Evolutionary conservation across 2,329 filamentous ascomycete species (phyloP).

Genomic region (Xylaria sp.): DNA sequence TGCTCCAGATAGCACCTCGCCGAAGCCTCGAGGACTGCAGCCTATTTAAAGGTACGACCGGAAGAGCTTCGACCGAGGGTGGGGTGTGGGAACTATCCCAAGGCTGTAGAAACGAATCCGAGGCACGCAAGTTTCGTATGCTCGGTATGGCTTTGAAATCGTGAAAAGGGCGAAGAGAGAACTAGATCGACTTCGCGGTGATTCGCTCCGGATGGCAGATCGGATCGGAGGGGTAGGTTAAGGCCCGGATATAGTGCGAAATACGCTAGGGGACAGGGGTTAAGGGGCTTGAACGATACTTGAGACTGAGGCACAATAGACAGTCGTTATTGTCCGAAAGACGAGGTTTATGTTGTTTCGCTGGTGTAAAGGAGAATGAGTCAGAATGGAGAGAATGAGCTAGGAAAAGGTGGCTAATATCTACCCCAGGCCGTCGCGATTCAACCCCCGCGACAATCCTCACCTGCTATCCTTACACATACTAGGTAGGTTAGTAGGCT

Average conservation of each 20-base stretch:
- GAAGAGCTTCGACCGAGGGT: constrained; percentile 50
- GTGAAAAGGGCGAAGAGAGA: not conserved
- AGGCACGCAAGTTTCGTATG: constrained; percentile 7
- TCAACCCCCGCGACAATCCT: constrained; percentile 21
- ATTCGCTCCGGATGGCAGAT: constrained; percentile 6
- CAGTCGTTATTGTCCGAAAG: not conserved
- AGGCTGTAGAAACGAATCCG: constrained; percentile 9
- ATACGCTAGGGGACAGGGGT: not conserved
- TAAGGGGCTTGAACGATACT: not conserved
- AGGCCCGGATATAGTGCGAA: constrained; percentile 25
- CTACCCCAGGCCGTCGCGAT: constrained; percentile 8
- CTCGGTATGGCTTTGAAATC: constrained; percentile 10
- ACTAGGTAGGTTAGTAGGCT: not conserved
- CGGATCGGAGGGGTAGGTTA: constrained; percentile 30
- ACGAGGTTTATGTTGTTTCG: not conserved
- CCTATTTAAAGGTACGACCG: constrained; percentile 83
- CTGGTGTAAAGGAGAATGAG: not conserved
- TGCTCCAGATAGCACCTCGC: constrained; percentile 68
- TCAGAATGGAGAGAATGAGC: constrained; percentile 4
- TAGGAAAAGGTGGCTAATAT: constrained; percentile 26
- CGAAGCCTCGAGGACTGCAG: constrained; percentile 87
- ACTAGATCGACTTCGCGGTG: constrained; percentile 5
- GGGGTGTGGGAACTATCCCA: constrained; percentile 31
- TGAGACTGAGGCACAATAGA: not conserved
- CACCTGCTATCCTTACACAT: too few relatives aligned